These are phyloP conservation scores for Raphanus hybrid DNA, from an alignment of 441 rosid species.

Conservation along the genomic window DNA sequence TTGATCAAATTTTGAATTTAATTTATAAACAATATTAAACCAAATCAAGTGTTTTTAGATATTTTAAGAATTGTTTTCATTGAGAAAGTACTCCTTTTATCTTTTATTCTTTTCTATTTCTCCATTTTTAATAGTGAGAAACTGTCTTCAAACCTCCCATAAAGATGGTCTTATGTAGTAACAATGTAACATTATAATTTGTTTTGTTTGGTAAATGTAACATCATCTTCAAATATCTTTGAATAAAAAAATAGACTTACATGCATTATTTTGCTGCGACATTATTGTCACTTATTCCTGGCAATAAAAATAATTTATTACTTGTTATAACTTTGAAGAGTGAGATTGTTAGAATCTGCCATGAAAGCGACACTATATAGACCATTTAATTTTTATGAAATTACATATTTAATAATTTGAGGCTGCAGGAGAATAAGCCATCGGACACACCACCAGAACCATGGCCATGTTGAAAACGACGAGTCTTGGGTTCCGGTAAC, in stretches of 20 bases:
- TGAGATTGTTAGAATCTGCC: neutral
- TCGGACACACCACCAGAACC: constrained; percentile 89
- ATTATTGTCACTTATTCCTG: neutral
- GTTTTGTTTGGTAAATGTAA: constrained; percentile 1
- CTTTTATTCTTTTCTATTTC: neutral
- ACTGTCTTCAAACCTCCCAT: neutral
- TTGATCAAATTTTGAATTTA: neutral
- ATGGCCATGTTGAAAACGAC: constrained; percentile 85
- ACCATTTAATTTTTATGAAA: neutral
- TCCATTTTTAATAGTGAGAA: neutral
- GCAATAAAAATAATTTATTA: too few species aligned
- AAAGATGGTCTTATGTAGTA: neutral
- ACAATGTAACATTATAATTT: too few species aligned
- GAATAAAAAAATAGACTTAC: constrained; percentile 3
- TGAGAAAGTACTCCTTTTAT: neutral
- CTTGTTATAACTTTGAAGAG: too few species aligned
- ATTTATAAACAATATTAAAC: neutral
- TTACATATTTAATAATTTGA: neutral
- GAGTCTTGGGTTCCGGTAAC: constrained; percentile 93
- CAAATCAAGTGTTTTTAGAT: neutral
- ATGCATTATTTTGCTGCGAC: neutral
- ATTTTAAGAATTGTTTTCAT: neutral
- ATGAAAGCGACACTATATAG: neutral
- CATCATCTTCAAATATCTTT: constrained; percentile 2
- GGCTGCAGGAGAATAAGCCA: constrained; percentile 88